phyloP scores from a whole-genome alignment of 2,329 filamentous ascomycete species.

The Phoma sp. region DNA sequence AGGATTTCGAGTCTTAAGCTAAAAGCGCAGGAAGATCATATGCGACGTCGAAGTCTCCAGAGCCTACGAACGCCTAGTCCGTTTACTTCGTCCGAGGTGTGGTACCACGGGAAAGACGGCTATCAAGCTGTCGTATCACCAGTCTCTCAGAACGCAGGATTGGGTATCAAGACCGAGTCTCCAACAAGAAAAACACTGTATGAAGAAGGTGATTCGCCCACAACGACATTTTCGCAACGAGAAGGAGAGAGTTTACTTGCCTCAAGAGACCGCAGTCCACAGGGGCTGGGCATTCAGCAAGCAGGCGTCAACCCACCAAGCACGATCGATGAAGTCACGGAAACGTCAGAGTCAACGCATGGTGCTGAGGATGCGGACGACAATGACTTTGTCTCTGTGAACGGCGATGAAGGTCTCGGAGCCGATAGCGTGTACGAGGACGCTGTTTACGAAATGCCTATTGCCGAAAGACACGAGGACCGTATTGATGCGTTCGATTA shows the following conservation, averaged over 20 bases:
- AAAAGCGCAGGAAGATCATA: slow-evolving; percentile 78
- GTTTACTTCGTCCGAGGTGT: slow-evolving; percentile 75
- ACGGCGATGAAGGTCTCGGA: slow-evolving; percentile 37
- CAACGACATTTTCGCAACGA: slow-evolving; percentile 25
- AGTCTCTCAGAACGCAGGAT: slow-evolving; percentile 35
- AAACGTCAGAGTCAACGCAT: slow-evolving; percentile 12
- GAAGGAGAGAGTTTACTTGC: slow-evolving; percentile 27
- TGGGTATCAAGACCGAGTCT: slow-evolving; percentile 40
- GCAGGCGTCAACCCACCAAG: slow-evolving; percentile 29
- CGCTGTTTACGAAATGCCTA: slow-evolving; percentile 49
- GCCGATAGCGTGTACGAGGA: slow-evolving; percentile 55
- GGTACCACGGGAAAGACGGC: slow-evolving; percentile 54
- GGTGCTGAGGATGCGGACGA: slow-evolving; percentile 49
- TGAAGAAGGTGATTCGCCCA: slow-evolving; percentile 20
- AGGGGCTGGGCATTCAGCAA: slow-evolving; percentile 28
- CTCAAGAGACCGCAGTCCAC: slow-evolving; percentile 9
- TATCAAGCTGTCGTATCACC: slow-evolving; percentile 36
- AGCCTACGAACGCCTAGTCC: slow-evolving; percentile 79
- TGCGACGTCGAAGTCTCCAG: slow-evolving; percentile 79
- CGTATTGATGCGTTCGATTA: slow-evolving; percentile 96
- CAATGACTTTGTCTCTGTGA: slow-evolving; percentile 48
- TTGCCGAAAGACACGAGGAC: slow-evolving; percentile 78
- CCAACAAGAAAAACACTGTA: slow-evolving; percentile 34
- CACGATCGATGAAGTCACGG: slow-evolving; percentile 36
- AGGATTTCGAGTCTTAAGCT: slow-evolving; percentile 83